Evolutionary conservation across 1,284 basidiomycete genomes (phyloP), one percentile per base, ranked within the genome.

Genomic region (Phellopilus nigrolimitatus): DNA sequence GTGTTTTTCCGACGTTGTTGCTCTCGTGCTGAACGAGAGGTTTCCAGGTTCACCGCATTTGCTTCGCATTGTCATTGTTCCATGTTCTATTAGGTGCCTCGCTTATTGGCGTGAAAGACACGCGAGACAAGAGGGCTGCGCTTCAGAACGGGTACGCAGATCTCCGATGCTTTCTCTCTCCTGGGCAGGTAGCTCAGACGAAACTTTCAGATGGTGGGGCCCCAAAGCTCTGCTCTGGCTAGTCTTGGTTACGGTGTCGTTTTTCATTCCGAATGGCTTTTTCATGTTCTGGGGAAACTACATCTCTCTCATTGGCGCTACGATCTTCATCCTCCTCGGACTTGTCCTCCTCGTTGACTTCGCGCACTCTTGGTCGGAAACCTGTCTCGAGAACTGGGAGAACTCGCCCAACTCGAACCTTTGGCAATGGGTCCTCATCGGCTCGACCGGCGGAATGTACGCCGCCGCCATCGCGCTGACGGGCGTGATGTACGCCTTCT

Each of bases 301-400:
- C 64, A 71, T 95, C 57, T 78, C 94, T 21, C 79, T 97, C 41
- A 81, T 97, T 56, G 93, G 97, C 37, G 92, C 95, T 1, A 91
- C 88, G 3, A 68, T 94, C 55, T 99, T 99, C 72, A 97, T 99
- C 65, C 81, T 95, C 47, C 85, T 99, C 58, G 97, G 97, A 39
- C 85, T 99, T 33, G 92, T 99, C 51, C 84, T 99, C 37, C 84
- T 99, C 52, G 91, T 99, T 68, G 95, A 99, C 74, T 98, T 99
- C 66, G 97, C 95, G 0, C 97, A 99, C 65, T 89, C 92, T 1
- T 99, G 94, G 94, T 93, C 93, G 28, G 95, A 99, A 70, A 95
- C 86, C 10, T 98, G 95, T 64, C 79, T 98, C 46, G 88, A 97
- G 60, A 91, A 91, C 56, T 98, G 93, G 93, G 95, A 97, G 66